These are phyloP conservation scores for Skeletonema costatum DNA, from an alignment of 108 stramenopile species.

Conservation along the genomic window DNA sequence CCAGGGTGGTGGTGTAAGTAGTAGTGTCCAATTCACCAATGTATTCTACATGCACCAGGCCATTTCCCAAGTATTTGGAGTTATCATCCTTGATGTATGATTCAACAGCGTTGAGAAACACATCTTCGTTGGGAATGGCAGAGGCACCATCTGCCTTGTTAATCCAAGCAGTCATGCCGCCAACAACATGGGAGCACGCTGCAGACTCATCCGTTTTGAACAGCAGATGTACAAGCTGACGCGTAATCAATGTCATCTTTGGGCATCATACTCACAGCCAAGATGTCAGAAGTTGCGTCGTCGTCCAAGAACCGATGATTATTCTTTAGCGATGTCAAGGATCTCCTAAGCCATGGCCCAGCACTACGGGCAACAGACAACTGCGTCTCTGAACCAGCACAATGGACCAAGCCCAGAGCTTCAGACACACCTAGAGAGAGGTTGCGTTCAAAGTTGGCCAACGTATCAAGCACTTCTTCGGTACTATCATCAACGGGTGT, in stretches of 20 bases:
- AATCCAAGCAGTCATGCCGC: background rate
- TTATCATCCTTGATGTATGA: background rate
- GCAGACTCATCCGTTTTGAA: background rate
- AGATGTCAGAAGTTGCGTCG: background rate
- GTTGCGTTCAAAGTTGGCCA: background rate
- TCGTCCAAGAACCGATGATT: background rate
- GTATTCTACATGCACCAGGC: background rate
- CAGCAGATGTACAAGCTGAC: background rate
- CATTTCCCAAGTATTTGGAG: background rate
- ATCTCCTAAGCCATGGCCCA: background rate
- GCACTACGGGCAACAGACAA: background rate
- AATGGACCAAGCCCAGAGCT: background rate
- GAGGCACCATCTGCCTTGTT: background rate
- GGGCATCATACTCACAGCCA: conserved; percentile 1
- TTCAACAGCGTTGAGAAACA: background rate
- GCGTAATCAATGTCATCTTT: background rate
- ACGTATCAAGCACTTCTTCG: background rate
- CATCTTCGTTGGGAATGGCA: background rate
- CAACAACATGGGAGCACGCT: background rate
- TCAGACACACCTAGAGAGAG: background rate
- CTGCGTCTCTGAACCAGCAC: background rate
- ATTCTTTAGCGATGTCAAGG: background rate
- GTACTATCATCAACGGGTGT: background rate
- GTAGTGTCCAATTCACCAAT: background rate
- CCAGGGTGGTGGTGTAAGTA: background rate